These are phyloP conservation scores for Chrysosporium keratinophilum DNA, from an alignment of 2,329 filamentous ascomycete species.

Conservation along the genomic window DNA sequence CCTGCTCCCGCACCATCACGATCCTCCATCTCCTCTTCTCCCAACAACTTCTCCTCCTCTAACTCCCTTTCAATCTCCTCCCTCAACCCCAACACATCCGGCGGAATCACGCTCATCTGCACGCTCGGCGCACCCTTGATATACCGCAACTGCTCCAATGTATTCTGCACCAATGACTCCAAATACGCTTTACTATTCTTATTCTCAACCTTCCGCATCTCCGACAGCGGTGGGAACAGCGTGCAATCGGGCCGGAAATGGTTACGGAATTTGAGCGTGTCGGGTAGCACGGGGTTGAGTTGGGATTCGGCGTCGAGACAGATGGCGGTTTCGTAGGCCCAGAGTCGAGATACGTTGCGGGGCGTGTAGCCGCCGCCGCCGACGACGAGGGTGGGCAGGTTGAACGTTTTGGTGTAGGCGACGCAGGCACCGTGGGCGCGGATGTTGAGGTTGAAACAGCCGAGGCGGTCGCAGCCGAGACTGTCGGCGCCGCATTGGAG, in stretches of 20 bases:
- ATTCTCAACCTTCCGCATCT: conserved; percentile 58
- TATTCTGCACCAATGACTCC: conserved; percentile 62
- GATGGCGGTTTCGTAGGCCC: conserved; percentile 93
- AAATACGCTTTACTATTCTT: conserved; percentile 69
- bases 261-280: conserved; percentile 71
- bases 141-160: conserved; percentile 78
- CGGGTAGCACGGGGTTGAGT: conserved; percentile 63
- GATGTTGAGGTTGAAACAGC: conserved; percentile 94
- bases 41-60: conserved; percentile 32
- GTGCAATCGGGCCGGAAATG: conserved; percentile 83
- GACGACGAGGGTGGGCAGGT: conserved; percentile 75
- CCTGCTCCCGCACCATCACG: conserved; percentile 21
- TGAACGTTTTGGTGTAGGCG: conserved; percentile 70
- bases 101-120: conserved; percentile 69
- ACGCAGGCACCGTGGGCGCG: conserved; percentile 88
- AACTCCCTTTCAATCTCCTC: conserved; percentile 41
- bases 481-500: conserved; percentile 94
- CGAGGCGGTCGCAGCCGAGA: conserved; percentile 81
- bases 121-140: conserved; percentile 77
- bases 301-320: conserved; percentile 64
- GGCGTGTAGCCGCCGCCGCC: conserved; percentile 95
- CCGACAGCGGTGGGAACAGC: conserved; percentile 78
- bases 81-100: conserved; percentile 53
- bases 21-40: conserved; percentile 34
- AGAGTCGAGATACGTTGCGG: conserved; percentile 88